Base-by-base conservation (phyloP, 306 rosid species). In the Rosa rugosa region DNA sequence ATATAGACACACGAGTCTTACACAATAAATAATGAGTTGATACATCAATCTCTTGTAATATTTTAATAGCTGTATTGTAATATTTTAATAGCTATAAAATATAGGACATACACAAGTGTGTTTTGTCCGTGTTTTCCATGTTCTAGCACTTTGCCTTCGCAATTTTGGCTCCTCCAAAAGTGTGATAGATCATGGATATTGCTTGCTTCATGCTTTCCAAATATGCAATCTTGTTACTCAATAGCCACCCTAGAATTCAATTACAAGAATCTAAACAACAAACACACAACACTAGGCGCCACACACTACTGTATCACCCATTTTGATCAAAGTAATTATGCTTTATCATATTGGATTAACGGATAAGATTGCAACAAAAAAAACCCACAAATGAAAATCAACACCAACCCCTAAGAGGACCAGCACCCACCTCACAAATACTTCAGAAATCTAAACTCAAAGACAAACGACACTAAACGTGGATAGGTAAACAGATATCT, bases 401-500 rank as follows among this genome's bases (percentile, higher is more conserved):
- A 23, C 6, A 66, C 68, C 68, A 44, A 36, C 50, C 12, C 56
- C 8, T n/a, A 8, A 22, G 11, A 57, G 31, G 34, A 62, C 42
- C 11, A 36, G 14, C 70, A 57, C 46, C 25, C 54, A 71, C 38
- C 76, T 51, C 77, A 69, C 31, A 62, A 42, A 78, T 8, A 25
- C 36, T 70, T 69, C 23, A 36, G 59, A 78, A 73, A 70, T 59
- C 69, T 54, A 65, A 63, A 64, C 22, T 50, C 41, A 44, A 71
- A 4, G 87, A 88, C 86, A 79, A 77, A 71, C 40, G 44, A 80
- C 84, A 42, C 53, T 46, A 64, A 83, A 36, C 87, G 65, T 57
- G 78, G 95, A 87, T 86, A 85, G 84, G 84, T 77, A 66, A 50
- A 67, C 74, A 87, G 74, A 87, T 82, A 84, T 82, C 87, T 75